phyloP scores from a whole-genome alignment of 441 rosid species.

The Isatis lusitanica region DNA sequence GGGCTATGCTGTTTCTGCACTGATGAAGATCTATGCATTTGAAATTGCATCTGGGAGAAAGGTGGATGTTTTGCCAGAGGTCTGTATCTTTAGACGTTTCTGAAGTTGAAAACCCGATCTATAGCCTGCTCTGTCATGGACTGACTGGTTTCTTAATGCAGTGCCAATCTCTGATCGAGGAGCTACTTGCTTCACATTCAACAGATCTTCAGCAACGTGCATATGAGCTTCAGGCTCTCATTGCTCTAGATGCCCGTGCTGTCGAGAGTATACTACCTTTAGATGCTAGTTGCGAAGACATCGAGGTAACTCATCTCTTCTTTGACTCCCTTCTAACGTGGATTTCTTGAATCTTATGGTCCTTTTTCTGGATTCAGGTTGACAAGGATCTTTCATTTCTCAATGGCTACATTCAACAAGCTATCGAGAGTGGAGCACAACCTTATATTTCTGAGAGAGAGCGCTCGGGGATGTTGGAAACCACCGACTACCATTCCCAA shows the following conservation, averaged over 20 bases:
- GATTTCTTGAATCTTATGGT: constrained; percentile 22
- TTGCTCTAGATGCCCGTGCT: constrained; percentile 65
- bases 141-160: constrained; percentile 44
- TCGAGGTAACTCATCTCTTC: constrained; percentile 59
- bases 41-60: constrained; percentile 89
- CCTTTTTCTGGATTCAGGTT: constrained; percentile 44
- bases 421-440: constrained; percentile 79
- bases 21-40: constrained; percentile 87
- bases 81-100: constrained; percentile 35
- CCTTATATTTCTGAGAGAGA: constrained; percentile 81
- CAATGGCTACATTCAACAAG: constrained; percentile 59
- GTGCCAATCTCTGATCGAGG: constrained; percentile 92
- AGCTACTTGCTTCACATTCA: constrained; percentile 89
- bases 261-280: constrained; percentile 72
- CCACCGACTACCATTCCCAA: constrained; percentile 54
- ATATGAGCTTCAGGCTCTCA: constrained; percentile 83
- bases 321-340: neutral
- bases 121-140: neutral
- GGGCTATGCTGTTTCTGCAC: constrained; percentile 92
- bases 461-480: constrained; percentile 54
- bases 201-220: constrained; percentile 98
- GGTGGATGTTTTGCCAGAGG: constrained; percentile 91
- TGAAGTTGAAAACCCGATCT: constrained; percentile 6
- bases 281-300: constrained; percentile 97
- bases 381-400: constrained; percentile 86